Evolutionary conservation across 2,329 filamentous ascomycete genomes (phyloP), one percentile per base, ranked within the genome.

Genomic region (Aspergillus sp.): DNA sequence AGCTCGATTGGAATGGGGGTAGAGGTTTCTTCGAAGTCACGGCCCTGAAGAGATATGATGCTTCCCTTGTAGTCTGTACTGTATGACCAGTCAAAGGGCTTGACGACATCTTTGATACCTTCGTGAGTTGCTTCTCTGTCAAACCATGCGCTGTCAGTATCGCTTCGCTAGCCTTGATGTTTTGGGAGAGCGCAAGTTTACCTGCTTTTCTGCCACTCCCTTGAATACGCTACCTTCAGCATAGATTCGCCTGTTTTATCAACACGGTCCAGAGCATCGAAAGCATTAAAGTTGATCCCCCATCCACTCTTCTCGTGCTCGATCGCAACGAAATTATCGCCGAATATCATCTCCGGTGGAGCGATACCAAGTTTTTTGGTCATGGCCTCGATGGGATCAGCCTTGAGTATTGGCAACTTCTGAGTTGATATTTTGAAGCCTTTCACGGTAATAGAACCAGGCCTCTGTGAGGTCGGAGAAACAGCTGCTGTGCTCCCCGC

Each of bases 81-180:
- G 80, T 98, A 99, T 64, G 92, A 97, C 95, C 95, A 99, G 80
- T 99, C 95, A 76, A 96, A 99, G 3, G 94, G 93, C 80, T 93
- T 93, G 58, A 99, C 92, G 28, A 97, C 89, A 74, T 97, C 92
- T 74, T 92, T 92, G 75, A 99, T 97, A 59, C 90, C 91, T 70
- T 90, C 86, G 66, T 93, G 91, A 54, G 91, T 90, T 70, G 91
- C 91, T 76, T 89, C 88, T 76, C 93, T 92, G 64, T 43, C 19
- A 11, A 65, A 65, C 68, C 58, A 69, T 85, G 67, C 82, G 82
- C 67, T 81, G 25, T 57, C 49, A 57, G 54, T 41, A 41, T 15
- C 15, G 34, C 13, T 41, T 2, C 5, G 34, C 34, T 41, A 5
- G 34, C 34, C 11, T 41, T 41, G 11, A 15, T 41, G 11, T 8